A percentile compares a stretch with the other conserved stretches of the same genome.
These are phyloP conservation scores for Primulina tabacum DNA, from an alignment of 257 asterid species.

Conservation along the genomic window DNA sequence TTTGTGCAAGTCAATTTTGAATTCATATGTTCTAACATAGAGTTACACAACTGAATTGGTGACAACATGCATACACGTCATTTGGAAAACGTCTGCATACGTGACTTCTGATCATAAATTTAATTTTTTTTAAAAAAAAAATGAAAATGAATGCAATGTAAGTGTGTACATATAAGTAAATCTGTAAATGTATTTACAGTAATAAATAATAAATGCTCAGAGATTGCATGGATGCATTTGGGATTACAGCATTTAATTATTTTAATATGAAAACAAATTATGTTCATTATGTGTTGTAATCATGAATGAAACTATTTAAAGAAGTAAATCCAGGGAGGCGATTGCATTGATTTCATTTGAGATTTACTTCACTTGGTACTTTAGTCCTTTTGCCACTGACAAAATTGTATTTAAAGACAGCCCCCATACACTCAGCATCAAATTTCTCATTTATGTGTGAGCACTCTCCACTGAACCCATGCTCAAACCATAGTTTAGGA, in stretches of 20 bases:
- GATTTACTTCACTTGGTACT: neutral
- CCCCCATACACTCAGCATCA: neutral
- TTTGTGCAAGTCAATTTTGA: neutral
- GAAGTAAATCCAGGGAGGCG: neutral
- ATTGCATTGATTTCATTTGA: neutral
- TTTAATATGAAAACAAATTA: neutral
- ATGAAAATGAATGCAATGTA: neutral
- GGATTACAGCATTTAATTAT: neutral
- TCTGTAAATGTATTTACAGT: neutral
- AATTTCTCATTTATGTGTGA: neutral
- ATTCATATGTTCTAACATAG: neutral
- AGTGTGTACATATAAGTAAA: neutral
- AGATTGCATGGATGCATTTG: neutral
- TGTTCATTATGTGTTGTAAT: neutral
- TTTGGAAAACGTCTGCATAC: neutral
- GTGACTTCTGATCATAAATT: neutral
- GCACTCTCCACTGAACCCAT: neutral
- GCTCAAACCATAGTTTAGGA: neutral
- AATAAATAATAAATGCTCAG: neutral
- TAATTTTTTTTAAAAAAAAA: too few relatives aligned
- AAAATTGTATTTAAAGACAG: neutral
- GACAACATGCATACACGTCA: neutral
- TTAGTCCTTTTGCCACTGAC: neutral
- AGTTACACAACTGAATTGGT: neutral
- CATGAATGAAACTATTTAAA: neutral